Conservation (phyloP, 2,329 filamentous ascomycete species). For the Bipolaris bicolor region DNA sequence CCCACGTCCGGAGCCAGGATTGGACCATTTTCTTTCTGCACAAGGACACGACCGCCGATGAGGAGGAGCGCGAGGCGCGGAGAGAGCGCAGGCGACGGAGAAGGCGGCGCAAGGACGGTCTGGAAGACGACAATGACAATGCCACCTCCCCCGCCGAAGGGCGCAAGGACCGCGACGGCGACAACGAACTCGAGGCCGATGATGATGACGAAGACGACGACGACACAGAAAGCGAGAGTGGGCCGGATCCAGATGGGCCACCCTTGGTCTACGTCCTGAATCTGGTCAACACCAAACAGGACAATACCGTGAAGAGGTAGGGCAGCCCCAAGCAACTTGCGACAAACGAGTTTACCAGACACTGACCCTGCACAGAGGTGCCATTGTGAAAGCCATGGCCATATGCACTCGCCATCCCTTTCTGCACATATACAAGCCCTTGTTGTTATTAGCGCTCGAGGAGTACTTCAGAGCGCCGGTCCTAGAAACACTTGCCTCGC, state of each 20-base stretch:
- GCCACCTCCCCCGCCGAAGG: slow-evolving; percentile 31
- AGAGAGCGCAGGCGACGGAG: slow-evolving; percentile 62
- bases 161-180: slow-evolving; percentile 45
- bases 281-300: slow-evolving; percentile 96
- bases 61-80: slow-evolving; percentile 68
- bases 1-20: slow-evolving; percentile 91
- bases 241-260: slow-evolving; percentile 73
- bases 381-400: slow-evolving; percentile 96
- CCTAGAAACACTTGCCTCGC: slow-evolving; percentile 81
- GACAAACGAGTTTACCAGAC: not conserved
- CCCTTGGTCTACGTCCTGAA: slow-evolving; percentile 97
- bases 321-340: not conserved
- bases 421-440: slow-evolving; percentile 97
- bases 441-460: slow-evolving; percentile 87
- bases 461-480: slow-evolving; percentile 95
- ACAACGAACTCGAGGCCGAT: slow-evolving; percentile 13
- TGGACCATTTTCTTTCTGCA: slow-evolving; percentile 99
- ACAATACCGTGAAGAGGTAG: slow-evolving; percentile 81
- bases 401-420: slow-evolving; percentile 98
- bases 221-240: slow-evolving; percentile 59
- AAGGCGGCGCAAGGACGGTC: slow-evolving; percentile 50
- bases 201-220: slow-evolving; percentile 51
- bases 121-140: slow-evolving; percentile 50
- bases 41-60: slow-evolving; percentile 87
- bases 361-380: slow-evolving; percentile 66